phyloP scores from a whole-genome alignment of 768 basidiomycete genomes.

The Lactifluus volemus region DNA sequence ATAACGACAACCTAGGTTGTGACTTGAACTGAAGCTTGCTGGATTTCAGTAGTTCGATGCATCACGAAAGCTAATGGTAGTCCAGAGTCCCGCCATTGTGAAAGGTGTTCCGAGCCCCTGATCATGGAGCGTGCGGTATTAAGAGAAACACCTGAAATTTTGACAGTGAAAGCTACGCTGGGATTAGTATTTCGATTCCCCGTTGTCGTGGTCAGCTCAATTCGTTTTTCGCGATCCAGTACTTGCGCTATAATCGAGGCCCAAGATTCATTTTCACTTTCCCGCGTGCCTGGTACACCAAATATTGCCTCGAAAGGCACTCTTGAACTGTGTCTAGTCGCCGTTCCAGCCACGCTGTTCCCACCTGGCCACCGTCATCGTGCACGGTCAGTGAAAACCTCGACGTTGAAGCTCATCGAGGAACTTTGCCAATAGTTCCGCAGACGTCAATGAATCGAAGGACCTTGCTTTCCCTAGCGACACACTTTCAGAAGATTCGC shows the following conservation, averaged over 20 bases:
- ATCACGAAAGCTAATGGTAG: too few species aligned
- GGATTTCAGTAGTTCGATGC: too few species aligned
- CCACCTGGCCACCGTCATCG: slow-evolving; percentile 22
- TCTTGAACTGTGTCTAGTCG: slow-evolving; percentile 46
- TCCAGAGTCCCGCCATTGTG: too few species aligned
- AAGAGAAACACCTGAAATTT: too few species aligned
- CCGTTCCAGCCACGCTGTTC: slow-evolving; percentile 41
- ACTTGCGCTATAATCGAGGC: slow-evolving; percentile 61
- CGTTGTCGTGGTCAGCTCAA: too few species aligned
- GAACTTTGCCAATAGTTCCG: slow-evolving; percentile 25
- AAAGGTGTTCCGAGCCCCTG: too few species aligned
- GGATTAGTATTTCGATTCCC: neutral
- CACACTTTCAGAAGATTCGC: slow-evolving; percentile 25
- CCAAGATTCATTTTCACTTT: slow-evolving; percentile 49
- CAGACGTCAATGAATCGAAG: slow-evolving; percentile 38
- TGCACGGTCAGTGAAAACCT: neutral
- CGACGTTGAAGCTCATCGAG: slow-evolving; percentile 40
- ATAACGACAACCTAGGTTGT: too few species aligned
- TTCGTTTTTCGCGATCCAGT: too few species aligned
- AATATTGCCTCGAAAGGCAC: slow-evolving; percentile 76
- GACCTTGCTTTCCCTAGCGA: neutral
- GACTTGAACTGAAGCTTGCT: too few species aligned
- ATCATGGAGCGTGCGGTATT: too few species aligned
- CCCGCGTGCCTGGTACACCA: slow-evolving; percentile 60
- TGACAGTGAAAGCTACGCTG: too few species aligned